Conservation (phyloP, 2,329 filamentous ascomycete species). For the Hypocrella siamensis region DNA sequence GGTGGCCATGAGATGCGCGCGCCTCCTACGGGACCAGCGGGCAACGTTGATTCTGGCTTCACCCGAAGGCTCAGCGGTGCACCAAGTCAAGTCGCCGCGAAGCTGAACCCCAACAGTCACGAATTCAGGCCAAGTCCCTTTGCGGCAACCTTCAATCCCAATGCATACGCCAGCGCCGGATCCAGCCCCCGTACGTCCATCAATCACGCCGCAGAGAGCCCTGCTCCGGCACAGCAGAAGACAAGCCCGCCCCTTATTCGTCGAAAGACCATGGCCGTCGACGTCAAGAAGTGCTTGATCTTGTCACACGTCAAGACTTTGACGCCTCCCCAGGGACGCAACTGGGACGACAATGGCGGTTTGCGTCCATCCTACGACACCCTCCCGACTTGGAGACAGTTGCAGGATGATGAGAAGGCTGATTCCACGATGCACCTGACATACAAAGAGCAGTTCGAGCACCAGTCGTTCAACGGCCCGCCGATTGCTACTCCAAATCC, state of each 20-base stretch:
- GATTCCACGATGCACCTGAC: slow-evolving; percentile 49
- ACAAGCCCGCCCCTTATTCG: slow-evolving; percentile 36
- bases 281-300: slow-evolving; percentile 52
- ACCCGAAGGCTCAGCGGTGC: slow-evolving; percentile 35
- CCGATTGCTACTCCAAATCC: slow-evolving; percentile 54
- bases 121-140: slow-evolving; percentile 81
- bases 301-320: slow-evolving; percentile 37
- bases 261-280: slow-evolving; percentile 57
- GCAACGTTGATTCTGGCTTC: slow-evolving; percentile 34
- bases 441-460: slow-evolving; percentile 69
- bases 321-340: slow-evolving; percentile 34
- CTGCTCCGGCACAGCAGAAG: slow-evolving; percentile 8
- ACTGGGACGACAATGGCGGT: slow-evolving; percentile 66
- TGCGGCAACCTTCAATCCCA: slow-evolving; percentile 69
- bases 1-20: slow-evolving; percentile 50
- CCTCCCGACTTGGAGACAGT: slow-evolving; percentile 65
- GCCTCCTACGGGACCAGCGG: slow-evolving; percentile 60
- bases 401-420: slow-evolving; percentile 54
- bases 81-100: slow-evolving; percentile 34
- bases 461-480: slow-evolving; percentile 36
- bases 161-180: slow-evolving; percentile 42
- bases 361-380: slow-evolving; percentile 76
- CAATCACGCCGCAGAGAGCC: slow-evolving; percentile 27
- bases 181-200: slow-evolving; percentile 56
- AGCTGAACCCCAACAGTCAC: slow-evolving; percentile 49